A percentile compares a stretch with the other conserved stretches of the same genome.
Conservation (phyloP, 371 early-diverging fungal species). For the Dichotomocladium elegans region DNA sequence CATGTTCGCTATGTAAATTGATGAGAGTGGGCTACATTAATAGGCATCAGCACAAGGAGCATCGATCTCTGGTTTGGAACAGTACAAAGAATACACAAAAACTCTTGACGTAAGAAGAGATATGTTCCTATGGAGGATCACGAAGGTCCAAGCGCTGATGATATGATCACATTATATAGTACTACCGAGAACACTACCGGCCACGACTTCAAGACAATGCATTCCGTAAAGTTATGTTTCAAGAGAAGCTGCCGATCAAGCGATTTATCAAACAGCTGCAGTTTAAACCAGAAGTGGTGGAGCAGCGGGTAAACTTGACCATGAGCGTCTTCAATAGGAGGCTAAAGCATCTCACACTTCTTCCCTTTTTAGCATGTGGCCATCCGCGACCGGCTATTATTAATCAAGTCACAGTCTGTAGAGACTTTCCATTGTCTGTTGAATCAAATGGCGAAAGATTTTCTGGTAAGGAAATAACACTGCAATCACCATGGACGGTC, state of each 20-base stretch:
- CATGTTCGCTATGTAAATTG: too few relatives aligned
- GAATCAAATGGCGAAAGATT: slow-evolving; percentile 63
- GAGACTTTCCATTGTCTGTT: slow-evolving; percentile 56
- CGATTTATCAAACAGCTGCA: slow-evolving; percentile 8
- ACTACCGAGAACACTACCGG: slow-evolving; percentile 1
- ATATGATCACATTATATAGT: neutral
- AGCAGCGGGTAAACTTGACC: slow-evolving; percentile 3
- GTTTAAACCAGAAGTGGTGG: slow-evolving; percentile 13
- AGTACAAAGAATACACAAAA: slow-evolving; percentile 26
- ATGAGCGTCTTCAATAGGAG: slow-evolving; percentile 9
- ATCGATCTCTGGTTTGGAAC: slow-evolving; percentile 28
- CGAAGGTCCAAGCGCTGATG: neutral
- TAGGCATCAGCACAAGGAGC: slow-evolving; percentile 18
- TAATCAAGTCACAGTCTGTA: slow-evolving; percentile 31
- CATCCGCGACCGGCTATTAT: slow-evolving; percentile 44
- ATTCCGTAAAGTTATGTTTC: slow-evolving; percentile 4
- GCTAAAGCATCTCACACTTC: slow-evolving; percentile 44
- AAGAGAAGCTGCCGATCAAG: slow-evolving; percentile 10
- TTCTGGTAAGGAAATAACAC: slow-evolving; percentile 41
- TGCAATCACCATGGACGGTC: neutral
- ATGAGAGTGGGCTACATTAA: too few relatives aligned
- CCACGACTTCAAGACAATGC: slow-evolving; percentile 2
- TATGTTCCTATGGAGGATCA: neutral
- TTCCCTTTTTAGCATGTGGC: slow-evolving; percentile 47
- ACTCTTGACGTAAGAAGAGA: slow-evolving; percentile 18